These are phyloP conservation scores for Nitzschia sp. DNA, from an alignment of 108 stramenopile species.

Conservation along the genomic window DNA sequence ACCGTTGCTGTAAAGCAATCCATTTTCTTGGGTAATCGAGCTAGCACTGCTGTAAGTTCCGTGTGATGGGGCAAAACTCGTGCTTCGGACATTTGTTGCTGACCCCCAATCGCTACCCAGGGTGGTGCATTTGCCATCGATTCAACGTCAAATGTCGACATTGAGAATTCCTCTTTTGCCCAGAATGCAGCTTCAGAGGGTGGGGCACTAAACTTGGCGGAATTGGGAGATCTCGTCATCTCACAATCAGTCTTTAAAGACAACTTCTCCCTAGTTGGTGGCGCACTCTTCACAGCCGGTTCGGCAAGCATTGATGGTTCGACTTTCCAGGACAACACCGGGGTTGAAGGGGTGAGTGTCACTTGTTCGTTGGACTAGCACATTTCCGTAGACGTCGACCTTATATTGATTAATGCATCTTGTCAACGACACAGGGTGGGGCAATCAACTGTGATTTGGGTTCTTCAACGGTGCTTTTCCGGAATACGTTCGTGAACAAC, in stretches of 20 bases:
- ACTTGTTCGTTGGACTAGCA: background rate
- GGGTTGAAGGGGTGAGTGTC: constrained; percentile 11
- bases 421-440: constrained; percentile 24
- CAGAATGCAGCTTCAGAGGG: constrained; percentile 3
- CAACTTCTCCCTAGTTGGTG: constrained; percentile 8
- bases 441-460: constrained; percentile 22
- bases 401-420: background rate
- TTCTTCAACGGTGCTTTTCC: constrained; percentile 1
- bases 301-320: background rate
- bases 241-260: background rate
- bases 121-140: constrained; percentile 18
- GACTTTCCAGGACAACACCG: constrained; percentile 8
- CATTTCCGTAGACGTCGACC: background rate
- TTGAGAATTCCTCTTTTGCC: background rate
- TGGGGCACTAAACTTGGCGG: constrained; percentile 21
- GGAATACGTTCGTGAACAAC: constrained; percentile 23
- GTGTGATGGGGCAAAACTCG: too few species aligned
- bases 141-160: background rate
- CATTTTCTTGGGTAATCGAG: constrained; percentile 9
- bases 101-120: too few species aligned
- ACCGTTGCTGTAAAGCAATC: constrained; percentile 2
- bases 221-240: background rate
- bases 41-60: constrained; percentile 14
- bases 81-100: too few species aligned
- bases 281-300: constrained; percentile 17